Evolutionary conservation across 2,329 filamentous ascomycete species (phyloP).

Genomic region (Aspergillus proliferans): DNA sequence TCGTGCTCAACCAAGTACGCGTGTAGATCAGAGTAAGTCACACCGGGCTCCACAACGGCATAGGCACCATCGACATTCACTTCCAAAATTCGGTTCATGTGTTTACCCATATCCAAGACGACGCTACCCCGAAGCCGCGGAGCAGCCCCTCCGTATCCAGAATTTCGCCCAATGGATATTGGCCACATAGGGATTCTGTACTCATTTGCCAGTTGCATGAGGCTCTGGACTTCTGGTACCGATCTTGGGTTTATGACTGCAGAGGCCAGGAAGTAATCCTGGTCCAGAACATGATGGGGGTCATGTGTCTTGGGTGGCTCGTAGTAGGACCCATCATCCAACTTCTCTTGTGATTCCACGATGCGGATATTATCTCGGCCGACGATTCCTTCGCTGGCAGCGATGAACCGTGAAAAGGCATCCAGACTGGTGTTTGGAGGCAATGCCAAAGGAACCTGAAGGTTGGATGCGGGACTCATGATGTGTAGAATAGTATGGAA

Average conservation of each 20-base stretch:
- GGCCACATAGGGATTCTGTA: conserved; percentile 30
- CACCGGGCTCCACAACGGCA: conserved; percentile 51
- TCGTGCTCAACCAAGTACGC: conserved; percentile 16
- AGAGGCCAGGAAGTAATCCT: conserved; percentile 41
- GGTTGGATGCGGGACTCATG: background rate
- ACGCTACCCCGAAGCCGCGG: conserved; percentile 41
- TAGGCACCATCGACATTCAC: conserved; percentile 47
- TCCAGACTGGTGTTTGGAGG: conserved; percentile 13
- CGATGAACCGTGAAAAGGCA: background rate
- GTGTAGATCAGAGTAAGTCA: conserved; percentile 48
- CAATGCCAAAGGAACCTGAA: conserved; percentile 7
- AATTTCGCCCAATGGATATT: conserved; percentile 38
- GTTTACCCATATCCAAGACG: conserved; percentile 38
- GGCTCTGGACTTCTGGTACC: conserved; percentile 9
- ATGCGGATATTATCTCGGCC: conserved; percentile 21
- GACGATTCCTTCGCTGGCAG: conserved; percentile 10
- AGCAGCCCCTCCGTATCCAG: conserved; percentile 48
- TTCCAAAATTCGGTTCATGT: conserved; percentile 49
- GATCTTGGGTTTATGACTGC: conserved; percentile 28
- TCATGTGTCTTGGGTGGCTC: conserved; percentile 36
- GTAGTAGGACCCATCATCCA: conserved; percentile 20
- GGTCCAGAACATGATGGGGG: conserved; percentile 35
- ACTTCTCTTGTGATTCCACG: conserved; percentile 10
- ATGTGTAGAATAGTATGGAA: too few species aligned
- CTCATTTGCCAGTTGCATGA: conserved; percentile 20